These are phyloP conservation scores for Kodamaea jinghongensis DNA, from an alignment of 805 yeast species.

Conservation along the genomic window DNA sequence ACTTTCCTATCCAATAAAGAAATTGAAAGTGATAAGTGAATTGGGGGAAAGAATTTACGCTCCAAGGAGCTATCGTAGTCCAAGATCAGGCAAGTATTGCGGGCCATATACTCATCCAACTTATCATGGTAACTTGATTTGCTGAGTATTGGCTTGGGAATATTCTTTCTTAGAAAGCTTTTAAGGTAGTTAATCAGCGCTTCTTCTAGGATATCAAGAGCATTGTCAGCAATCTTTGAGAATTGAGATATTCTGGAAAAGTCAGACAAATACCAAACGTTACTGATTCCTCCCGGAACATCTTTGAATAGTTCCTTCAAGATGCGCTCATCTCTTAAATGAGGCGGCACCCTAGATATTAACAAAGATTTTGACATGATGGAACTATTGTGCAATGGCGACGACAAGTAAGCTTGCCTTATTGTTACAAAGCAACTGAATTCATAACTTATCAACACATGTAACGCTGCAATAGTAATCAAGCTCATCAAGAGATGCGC, in stretches of 20 bases:
- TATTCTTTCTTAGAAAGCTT: constrained; percentile 33
- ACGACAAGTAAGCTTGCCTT: constrained; percentile 41
- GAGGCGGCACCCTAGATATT: constrained; percentile 46
- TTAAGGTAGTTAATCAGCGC: constrained; percentile 21
- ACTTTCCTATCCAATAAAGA: constrained; percentile 21
- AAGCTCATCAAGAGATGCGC: constrained; percentile 64
- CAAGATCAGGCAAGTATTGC: neutral
- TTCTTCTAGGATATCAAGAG: constrained; percentile 28
- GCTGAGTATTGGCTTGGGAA: neutral
- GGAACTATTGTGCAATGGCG: constrained; percentile 23
- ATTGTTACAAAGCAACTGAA: constrained; percentile 49
- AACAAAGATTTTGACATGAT: constrained; percentile 33
- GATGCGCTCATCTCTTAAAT: constrained; percentile 22
- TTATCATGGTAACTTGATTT: neutral
- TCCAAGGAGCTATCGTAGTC: neutral
- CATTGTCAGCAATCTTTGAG: constrained; percentile 22
- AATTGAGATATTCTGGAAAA: constrained; percentile 18
- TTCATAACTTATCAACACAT: constrained; percentile 55
- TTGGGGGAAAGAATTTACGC: constrained; percentile 34
- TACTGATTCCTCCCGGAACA: constrained; percentile 54
- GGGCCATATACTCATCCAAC: constrained; percentile 3
- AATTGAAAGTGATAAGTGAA: constrained; percentile 19
- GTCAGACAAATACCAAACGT: constrained; percentile 57
- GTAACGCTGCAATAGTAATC: constrained; percentile 54
- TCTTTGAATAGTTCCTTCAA: constrained; percentile 31